Base-by-base conservation (phyloP, 2,329 filamentous ascomycete genomes). In the Macrophomina tecta region DNA sequence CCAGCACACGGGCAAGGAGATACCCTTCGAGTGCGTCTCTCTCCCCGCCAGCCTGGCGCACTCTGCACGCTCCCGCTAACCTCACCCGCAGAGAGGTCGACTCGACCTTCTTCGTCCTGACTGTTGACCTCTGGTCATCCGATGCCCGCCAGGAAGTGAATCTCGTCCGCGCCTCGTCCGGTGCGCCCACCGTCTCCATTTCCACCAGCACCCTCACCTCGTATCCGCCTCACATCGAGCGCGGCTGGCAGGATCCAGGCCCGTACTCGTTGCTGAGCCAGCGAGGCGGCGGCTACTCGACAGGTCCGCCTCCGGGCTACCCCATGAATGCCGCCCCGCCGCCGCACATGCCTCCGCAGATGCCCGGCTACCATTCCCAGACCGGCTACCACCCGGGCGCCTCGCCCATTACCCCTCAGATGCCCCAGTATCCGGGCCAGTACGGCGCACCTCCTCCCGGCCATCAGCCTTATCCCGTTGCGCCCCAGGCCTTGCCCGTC, bases 121-220 rank as follows among this genome's bases (percentile, higher is more conserved):
- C 86, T 56, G 90, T 91, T 45, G 90, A 91, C 74, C 81, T 92
- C 14, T 91, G 88, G 87, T 85, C 87, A 70, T 83, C 84, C 40
- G 83, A 87, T 62, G 88, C 84, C 18, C 79, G 79, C 14, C 82
- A 81, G 65, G 89, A 91, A 78, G 89, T 90, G 71, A 91, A 91
- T 70, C 82, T 91, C 23, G 89, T 92, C 64, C 84, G 87, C 67
- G 87, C 90, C 68, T 88, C 86, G 12, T 84, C 84, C 55, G 86
- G 85, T 18, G 87, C 87, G 3, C 92, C 92, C 0, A 79, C 81
- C 5, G 79, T 82, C 1, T 93, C 91, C 14, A 97, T 97, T 73
- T 92, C 90, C 2, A 91, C 91, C 4, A 92, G 92, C 8, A 91
- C 90, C 8, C 90, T 90, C 4, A 91, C 90, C 6, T 92, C 92